Evolutionary conservation across 352 stramenopile genomes (phyloP).

Genomic region (Pythium scleroteichum): DNA sequence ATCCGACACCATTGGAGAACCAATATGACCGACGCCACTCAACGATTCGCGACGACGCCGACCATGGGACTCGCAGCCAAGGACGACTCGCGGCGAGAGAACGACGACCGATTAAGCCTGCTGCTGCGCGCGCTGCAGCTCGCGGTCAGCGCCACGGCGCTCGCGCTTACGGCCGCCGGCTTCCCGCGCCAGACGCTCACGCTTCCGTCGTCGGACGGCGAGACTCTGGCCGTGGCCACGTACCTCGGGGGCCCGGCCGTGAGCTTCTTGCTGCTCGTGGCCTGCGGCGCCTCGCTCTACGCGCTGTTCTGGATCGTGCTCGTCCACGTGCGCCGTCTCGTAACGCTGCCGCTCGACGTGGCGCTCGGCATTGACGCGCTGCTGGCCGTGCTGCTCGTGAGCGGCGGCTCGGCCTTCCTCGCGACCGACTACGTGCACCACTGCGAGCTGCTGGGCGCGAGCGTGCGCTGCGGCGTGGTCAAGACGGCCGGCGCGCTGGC

Average conservation of each 20-base stretch:
- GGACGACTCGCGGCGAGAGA: slow-evolving; percentile 35
- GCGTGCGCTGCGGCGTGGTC: slow-evolving; percentile 54
- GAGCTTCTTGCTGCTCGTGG: slow-evolving; percentile 66
- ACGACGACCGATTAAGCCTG: slow-evolving; percentile 46
- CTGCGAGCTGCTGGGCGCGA: slow-evolving; percentile 40
- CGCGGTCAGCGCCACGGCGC: slow-evolving; percentile 38
- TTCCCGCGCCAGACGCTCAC: slow-evolving; percentile 42
- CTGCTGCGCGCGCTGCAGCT: slow-evolving; percentile 59
- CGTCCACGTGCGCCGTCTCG: slow-evolving; percentile 35
- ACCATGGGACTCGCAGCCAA: slow-evolving; percentile 14
- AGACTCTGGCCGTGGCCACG: slow-evolving; percentile 42
- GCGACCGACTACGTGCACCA: slow-evolving; percentile 71
- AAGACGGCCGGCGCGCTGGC: slow-evolving; percentile 49
- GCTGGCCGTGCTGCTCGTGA: slow-evolving; percentile 74
- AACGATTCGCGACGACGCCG: not conserved
- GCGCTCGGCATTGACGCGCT: slow-evolving; percentile 53
- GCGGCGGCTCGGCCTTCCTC: slow-evolving; percentile 55
- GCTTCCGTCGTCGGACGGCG: slow-evolving; percentile 13
- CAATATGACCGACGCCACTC: not conserved
- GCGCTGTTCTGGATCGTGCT: slow-evolving; percentile 47
- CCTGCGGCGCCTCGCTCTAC: slow-evolving; percentile 60
- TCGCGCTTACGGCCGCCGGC: slow-evolving; percentile 50
- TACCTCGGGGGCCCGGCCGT: slow-evolving; percentile 58
- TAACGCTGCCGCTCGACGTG: slow-evolving; percentile 43
- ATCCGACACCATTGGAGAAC: too few species aligned